Evolutionary conservation across 768 basidiomycete genomes (phyloP).

Genomic region (Russula virescens): DNA sequence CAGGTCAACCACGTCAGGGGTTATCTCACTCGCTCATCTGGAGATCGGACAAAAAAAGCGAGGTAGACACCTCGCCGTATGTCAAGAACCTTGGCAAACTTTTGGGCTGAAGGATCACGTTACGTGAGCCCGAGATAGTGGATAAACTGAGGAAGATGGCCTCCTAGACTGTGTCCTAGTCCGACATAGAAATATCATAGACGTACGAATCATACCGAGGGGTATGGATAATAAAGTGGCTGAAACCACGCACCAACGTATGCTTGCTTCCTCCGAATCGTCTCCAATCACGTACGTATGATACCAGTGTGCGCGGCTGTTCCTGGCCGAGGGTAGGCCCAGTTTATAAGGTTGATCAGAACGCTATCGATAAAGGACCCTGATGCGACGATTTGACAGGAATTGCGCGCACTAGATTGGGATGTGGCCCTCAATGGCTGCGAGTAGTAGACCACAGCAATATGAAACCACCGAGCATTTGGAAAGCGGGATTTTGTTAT

Average conservation of each 20-base stretch:
- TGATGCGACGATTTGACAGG: conserved; percentile 28
- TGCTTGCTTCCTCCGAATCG: conserved; percentile 34
- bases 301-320: conserved; percentile 31
- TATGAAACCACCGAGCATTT: conserved; percentile 65
- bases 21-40: conserved; percentile 30
- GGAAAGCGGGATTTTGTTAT: conserved; percentile 45
- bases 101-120: conserved; percentile 68
- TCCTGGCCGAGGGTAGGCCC: conserved; percentile 56
- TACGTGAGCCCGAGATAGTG: conserved; percentile 81
- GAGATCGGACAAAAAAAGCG: conserved; percentile 56
- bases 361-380: conserved; percentile 74
- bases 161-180: conserved; percentile 37
- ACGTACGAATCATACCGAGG: conserved; percentile 39
- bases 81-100: conserved; percentile 69
- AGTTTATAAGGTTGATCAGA: conserved; percentile 55
- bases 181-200: not conserved
- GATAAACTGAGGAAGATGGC: conserved; percentile 67
- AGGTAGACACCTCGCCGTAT: conserved; percentile 79
- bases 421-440: conserved; percentile 46
- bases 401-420: conserved; percentile 57
- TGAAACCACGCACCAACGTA: conserved; percentile 68
- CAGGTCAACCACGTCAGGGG: conserved; percentile 34
- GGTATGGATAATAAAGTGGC: conserved; percentile 56
- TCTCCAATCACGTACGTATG: conserved; percentile 59
- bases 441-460: conserved; percentile 63